These are phyloP conservation scores for Mangifera indica DNA, from an alignment of 345 rosid genomes.

Conservation along the genomic window DNA sequence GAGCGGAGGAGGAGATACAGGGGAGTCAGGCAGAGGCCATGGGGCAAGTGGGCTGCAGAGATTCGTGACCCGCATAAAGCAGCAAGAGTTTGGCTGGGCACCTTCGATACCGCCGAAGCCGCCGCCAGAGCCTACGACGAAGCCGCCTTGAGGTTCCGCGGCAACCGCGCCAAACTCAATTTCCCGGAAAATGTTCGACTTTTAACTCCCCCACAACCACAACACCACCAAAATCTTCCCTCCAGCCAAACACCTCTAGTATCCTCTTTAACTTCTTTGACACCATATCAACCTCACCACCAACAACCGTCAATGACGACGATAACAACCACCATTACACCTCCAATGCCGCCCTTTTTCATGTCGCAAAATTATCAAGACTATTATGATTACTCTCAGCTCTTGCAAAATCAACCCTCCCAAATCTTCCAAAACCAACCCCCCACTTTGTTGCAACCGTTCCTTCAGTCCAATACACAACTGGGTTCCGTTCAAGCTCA, in stretches of 20 bases:
- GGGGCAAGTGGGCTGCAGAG: constrained; percentile 97
- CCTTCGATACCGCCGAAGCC: constrained; percentile 78
- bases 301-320: constrained; percentile 2
- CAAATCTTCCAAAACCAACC: constrained; percentile 48
- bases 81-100: constrained; percentile 84
- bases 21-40: constrained; percentile 85
- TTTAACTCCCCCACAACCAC: constrained; percentile 22
- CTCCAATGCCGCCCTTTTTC: constrained; percentile 18
- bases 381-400: constrained; percentile 49
- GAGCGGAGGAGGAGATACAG: constrained; percentile 66
- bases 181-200: constrained; percentile 64
- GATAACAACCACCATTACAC: constrained; percentile 4
- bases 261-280: constrained; percentile 7
- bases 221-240: constrained; percentile 23
- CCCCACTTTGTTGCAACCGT: constrained; percentile 31
- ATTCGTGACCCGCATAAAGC: constrained; percentile 86
- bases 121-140: constrained; percentile 92
- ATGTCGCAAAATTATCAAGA: constrained; percentile 33
- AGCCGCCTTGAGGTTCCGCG: constrained; percentile 83
- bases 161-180: constrained; percentile 79
- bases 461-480: constrained; percentile 36
- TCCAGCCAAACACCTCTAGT: constrained; percentile 22
- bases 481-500: constrained; percentile 24
- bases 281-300: constrained; percentile 12
- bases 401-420: constrained; percentile 43